These are phyloP conservation scores for Ceratocystis diversiconidia DNA, from an alignment of 2,329 filamentous ascomycete genomes.

Conservation along the genomic window DNA sequence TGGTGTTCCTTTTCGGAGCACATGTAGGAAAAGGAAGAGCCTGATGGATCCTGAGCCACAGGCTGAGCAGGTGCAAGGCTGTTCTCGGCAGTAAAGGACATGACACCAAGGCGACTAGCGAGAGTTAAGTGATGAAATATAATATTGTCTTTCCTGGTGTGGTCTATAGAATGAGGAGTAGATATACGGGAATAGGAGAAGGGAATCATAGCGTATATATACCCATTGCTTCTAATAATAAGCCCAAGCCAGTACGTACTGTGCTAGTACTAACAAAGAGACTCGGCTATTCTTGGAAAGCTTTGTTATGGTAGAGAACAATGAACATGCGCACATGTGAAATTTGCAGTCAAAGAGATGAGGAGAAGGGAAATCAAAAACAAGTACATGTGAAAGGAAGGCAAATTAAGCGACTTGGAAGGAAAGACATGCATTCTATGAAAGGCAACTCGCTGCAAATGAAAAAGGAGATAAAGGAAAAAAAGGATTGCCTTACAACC, in stretches of 20 bases:
- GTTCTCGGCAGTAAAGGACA: neutral
- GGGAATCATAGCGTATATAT: no score
- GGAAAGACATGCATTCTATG: neutral
- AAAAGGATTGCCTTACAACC: slow-evolving; percentile 34
- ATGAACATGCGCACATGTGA: no score
- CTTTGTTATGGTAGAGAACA: no score
- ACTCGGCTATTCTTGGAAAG: neutral
- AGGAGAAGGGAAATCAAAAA: neutral
- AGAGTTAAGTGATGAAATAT: no score
- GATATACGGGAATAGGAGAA: no score
- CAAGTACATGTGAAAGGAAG: neutral
- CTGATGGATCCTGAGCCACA: neutral
- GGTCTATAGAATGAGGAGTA: no score
- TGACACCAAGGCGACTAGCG: neutral
- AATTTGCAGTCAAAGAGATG: neutral
- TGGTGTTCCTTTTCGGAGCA: neutral
- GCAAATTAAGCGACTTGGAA: neutral
- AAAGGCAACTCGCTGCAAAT: neutral
- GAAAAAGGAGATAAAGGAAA: neutral
- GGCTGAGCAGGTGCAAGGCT: neutral
- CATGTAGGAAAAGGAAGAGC: neutral
- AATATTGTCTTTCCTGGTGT: no score
- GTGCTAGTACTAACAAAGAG: neutral
- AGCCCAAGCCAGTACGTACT: no score
- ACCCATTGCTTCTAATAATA: no score